Evolutionary conservation across 106 monocot species (phyloP), one percentile per base, ranked within the genome.

Genomic region (Acanthochlamys bracteata): DNA sequence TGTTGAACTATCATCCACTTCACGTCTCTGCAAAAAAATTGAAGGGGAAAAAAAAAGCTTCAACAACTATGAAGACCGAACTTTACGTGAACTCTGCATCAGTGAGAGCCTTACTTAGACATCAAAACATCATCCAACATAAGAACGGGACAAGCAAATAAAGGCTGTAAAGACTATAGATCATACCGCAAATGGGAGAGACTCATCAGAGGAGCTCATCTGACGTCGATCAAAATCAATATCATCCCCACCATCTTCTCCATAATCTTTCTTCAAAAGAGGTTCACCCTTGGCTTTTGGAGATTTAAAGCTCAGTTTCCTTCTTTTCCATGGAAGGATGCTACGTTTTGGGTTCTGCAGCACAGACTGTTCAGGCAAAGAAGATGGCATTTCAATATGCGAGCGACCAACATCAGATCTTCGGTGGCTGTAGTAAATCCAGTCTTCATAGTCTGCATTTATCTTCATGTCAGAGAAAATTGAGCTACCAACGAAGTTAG

Each of bases 191-290:
- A 39, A 51, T 49, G 57, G 67, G 15, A 73, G 25, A 49, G 88
- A 89, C 68, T 85, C 88, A 76, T 89, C 93, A 53, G 88, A 83
- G 15, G 84, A 80, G 68, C 76, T 88, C 68, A 89, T 58, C 53
- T 80, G 77, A 51, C 86, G 80, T 2, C 92, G 80, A 51, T 89
- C 89, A 77, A 72, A 69, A 40, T 89, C 89, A 63, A 89, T 94
- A 69, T 89, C 89, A 71, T 94, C 89, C 1, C 90, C 90, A 9
- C 89, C 89, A 1, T 78, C 82, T 42, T 86, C 89, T 66, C 78
- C 77, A 74, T 82, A 78, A 25, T 71, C 72, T 25, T 81, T 81
- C 76, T 89, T 89, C 42, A 89, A 65, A 33, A 94, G 71, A 7
- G 93, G 93, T 61, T 86, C 89, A 7, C 89, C 89, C 79, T 83